Percentiles rank a stretch among this genome's conserved stretches.
Evolutionary conservation across 2,329 filamentous ascomycete species (phyloP).

Genomic region (Ascochyta lentis): DNA sequence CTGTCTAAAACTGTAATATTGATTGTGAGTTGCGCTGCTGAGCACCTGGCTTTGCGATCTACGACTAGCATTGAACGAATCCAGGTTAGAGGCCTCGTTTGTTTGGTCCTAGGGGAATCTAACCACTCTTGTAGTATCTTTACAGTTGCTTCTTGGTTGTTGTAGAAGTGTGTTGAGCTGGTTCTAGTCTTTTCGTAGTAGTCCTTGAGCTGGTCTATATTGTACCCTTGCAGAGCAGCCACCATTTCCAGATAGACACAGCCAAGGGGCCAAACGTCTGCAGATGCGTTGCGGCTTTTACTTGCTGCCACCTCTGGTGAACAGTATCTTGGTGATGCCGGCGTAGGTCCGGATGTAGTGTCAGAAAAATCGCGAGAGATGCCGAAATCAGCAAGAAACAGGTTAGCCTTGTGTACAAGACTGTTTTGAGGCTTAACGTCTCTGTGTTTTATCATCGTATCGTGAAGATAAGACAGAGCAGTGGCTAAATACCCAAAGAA

Average conservation of each 20-base stretch:
- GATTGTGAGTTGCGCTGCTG: conserved; percentile 3
- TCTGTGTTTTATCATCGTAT: conserved; percentile 16
- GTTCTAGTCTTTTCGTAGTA: neutral
- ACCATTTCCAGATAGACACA: conserved; percentile 29
- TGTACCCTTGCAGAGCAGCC: conserved; percentile 11
- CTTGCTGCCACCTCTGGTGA: conserved; percentile 23
- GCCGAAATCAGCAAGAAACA: conserved; percentile 26
- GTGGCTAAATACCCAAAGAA: conserved; percentile 27
- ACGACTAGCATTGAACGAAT: conserved; percentile 10
- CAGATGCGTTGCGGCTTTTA: conserved; percentile 15
- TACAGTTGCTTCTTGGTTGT: conserved; percentile 4
- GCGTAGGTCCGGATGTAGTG: conserved; percentile 15
- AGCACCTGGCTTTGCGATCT: conserved; percentile 7
- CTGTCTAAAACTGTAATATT: too few species aligned
- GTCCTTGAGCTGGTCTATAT: neutral
- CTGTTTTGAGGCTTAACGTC: conserved; percentile 31
- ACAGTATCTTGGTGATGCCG: conserved; percentile 18
- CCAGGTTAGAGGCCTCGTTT: neutral
- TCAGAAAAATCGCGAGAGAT: conserved; percentile 19
- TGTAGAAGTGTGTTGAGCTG: conserved; percentile 2
- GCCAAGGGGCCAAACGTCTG: conserved; percentile 29
- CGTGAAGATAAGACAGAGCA: conserved; percentile 25
- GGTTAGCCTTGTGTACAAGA: conserved; percentile 14
- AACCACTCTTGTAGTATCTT: conserved; percentile 8
- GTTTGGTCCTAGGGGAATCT: neutral